Percentiles rank a stretch among this genome's conserved stretches.
phyloP scores from a whole-genome alignment of 2,329 filamentous ascomycete species.

The Colletotrichum zoysiae region DNA sequence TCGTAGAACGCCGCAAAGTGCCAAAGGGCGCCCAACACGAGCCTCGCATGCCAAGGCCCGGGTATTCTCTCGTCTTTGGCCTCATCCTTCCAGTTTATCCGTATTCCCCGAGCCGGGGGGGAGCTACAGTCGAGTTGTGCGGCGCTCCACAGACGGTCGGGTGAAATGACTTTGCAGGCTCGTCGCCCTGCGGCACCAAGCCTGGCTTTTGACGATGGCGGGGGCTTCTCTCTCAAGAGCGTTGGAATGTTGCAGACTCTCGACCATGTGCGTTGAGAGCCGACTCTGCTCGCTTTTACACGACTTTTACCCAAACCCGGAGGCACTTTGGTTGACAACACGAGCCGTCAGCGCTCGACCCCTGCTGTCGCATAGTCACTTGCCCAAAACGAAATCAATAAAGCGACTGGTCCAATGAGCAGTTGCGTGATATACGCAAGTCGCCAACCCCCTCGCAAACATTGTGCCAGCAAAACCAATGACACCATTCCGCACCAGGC shows the following conservation, averaged over 20 bases:
- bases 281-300: not conserved
- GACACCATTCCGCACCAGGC: conserved; percentile 25
- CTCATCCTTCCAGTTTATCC: not conserved
- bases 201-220: not conserved
- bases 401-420: conserved; percentile 37
- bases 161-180: not conserved
- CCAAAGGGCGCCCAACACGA: conserved; percentile 30
- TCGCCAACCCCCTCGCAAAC: not conserved
- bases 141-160: not conserved
- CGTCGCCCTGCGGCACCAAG: conserved; percentile 10
- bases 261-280: not conserved
- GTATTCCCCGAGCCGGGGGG: not conserved
- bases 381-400: conserved; percentile 37
- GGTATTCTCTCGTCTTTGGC: not conserved
- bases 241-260: not conserved
- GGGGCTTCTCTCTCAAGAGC: too few relatives aligned
- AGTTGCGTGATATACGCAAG: conserved; percentile 12
- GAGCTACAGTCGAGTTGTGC: not conserved
- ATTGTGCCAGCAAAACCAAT: conserved; percentile 3
- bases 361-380: conserved; percentile 28
- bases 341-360: conserved; percentile 21
- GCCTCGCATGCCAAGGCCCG: not conserved
- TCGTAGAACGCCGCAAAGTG: conserved; percentile 15
- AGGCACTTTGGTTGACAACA: conserved; percentile 25
- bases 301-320: conserved; percentile 6